Evolutionary conservation across 768 basidiomycete genomes (phyloP).

Genomic region (Pleurotus giganteus): DNA sequence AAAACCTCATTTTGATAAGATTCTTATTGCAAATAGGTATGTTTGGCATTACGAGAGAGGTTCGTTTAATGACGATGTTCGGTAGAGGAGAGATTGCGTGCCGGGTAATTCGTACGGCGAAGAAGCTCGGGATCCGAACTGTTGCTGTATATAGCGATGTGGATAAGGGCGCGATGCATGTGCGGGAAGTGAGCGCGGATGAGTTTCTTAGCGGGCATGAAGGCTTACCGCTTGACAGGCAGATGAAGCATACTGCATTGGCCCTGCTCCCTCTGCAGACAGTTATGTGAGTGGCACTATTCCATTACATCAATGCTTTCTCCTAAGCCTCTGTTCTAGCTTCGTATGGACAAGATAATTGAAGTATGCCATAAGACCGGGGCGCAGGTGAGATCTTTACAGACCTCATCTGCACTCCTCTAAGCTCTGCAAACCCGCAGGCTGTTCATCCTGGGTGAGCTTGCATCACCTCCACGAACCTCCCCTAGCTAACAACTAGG

Average conservation of each 20-base stretch:
- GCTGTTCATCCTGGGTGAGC: slow-evolving; percentile 89
- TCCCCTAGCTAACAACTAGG: too few species aligned
- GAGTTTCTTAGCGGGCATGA: neutral
- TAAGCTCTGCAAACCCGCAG: slow-evolving; percentile 31
- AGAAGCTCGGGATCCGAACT: slow-evolving; percentile 83
- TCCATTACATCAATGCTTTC: neutral
- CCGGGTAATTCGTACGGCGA: slow-evolving; percentile 88
- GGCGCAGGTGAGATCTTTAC: slow-evolving; percentile 65
- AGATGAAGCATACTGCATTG: slow-evolving; percentile 91
- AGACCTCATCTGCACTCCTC: neutral
- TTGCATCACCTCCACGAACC: slow-evolving; percentile 8
- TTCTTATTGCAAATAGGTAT: slow-evolving; percentile 87
- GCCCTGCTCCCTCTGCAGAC: slow-evolving; percentile 84
- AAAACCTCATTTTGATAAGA: slow-evolving; percentile 79
- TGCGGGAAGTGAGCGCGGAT: slow-evolving; percentile 57
- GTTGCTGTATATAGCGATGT: slow-evolving; percentile 92
- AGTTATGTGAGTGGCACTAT: slow-evolving; percentile 69
- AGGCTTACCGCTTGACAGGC: slow-evolving; percentile 39
- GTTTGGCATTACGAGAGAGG: slow-evolving; percentile 5
- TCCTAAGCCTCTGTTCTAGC: slow-evolving; percentile 36
- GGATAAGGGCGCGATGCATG: slow-evolving; percentile 80
- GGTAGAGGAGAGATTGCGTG: slow-evolving; percentile 95
- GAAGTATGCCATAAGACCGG: slow-evolving; percentile 78
- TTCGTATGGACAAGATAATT: slow-evolving; percentile 86
- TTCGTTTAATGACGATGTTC: neutral